Percentiles rank a stretch among this genome's conserved stretches.
phyloP scores from a whole-genome alignment of 768 basidiomycete genomes.

The Xerocomellus dryophilus region DNA sequence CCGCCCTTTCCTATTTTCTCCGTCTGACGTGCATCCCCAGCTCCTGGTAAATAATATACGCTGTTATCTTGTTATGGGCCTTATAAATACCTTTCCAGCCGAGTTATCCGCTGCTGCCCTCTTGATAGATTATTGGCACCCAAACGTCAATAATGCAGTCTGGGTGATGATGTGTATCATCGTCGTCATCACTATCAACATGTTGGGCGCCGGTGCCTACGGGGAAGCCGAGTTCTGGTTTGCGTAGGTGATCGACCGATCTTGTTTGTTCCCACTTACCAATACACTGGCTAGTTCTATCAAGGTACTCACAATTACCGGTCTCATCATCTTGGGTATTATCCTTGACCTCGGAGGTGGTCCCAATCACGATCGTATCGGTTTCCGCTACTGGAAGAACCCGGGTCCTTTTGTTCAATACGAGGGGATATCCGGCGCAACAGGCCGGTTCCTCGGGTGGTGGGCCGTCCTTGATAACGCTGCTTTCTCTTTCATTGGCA shows the following conservation, averaged over 20 bases:
- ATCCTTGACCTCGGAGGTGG: constrained; percentile 88
- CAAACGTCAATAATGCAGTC: constrained; percentile 55
- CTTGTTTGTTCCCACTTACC: not conserved
- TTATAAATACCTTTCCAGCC: constrained; percentile 20
- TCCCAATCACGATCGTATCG: constrained; percentile 68
- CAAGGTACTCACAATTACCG: constrained; percentile 84
- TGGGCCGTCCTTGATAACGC: constrained; percentile 79
- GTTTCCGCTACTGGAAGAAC: constrained; percentile 71
- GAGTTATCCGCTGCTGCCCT: constrained; percentile 53
- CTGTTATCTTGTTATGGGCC: not conserved
- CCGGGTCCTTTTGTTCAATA: constrained; percentile 88
- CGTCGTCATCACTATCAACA: constrained; percentile 73
- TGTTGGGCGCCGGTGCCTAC: constrained; percentile 73
- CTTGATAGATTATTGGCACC: constrained; percentile 72
- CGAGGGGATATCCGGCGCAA: constrained; percentile 55
- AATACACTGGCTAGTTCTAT: constrained; percentile 49
- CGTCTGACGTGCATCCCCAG: constrained; percentile 9
- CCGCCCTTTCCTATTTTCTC: not conserved
- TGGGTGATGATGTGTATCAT: constrained; percentile 80
- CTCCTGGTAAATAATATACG: constrained; percentile 21
- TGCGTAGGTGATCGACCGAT: constrained; percentile 42
- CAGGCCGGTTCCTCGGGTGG: constrained; percentile 75
- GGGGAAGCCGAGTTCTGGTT: constrained; percentile 87
- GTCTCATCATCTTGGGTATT: constrained; percentile 64
- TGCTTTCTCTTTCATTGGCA: constrained; percentile 91